A percentile compares a stretch with the other conserved stretches of the same genome.
phyloP scores from a whole-genome alignment of 305 asterid genomes.

The Fraxinus latifolia region DNA sequence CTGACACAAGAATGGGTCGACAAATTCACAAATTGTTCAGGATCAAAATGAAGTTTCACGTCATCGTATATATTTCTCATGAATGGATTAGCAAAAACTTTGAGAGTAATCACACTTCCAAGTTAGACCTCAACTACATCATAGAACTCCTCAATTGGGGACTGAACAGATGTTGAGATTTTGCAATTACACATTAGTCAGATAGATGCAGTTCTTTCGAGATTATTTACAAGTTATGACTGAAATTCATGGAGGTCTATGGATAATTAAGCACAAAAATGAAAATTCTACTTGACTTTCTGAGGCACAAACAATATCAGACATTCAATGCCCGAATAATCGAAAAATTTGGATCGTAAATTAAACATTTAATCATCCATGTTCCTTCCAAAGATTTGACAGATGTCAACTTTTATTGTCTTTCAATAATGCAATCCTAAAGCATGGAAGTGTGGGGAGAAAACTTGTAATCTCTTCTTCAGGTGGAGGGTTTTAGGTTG shows the following conservation, averaged over 20 bases:
- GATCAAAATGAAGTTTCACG: not conserved
- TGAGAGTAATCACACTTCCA: not conserved
- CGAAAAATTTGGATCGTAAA: not conserved
- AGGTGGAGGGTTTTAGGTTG: not conserved
- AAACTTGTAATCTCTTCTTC: not conserved
- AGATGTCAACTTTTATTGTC: not conserved
- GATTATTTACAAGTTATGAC: not conserved
- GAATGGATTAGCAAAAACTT: not conserved
- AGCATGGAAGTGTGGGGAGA: not conserved
- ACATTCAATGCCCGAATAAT: not conserved
- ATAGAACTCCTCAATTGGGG: not conserved
- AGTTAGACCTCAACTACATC: not conserved
- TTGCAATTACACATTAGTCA: not conserved
- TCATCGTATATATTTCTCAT: not conserved
- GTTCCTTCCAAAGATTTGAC: not conserved
- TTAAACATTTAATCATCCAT: not conserved
- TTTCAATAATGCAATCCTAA: not conserved
- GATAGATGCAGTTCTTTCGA: not conserved
- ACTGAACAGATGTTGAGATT: not conserved
- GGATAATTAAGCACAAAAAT: not conserved
- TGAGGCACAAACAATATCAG: not conserved
- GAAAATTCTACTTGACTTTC: not conserved
- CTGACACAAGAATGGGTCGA: conserved; percentile 33
- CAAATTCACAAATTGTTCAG: not conserved
- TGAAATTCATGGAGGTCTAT: not conserved